Percentiles rank a stretch among this genome's conserved stretches.
phyloP scores from a whole-genome alignment of 208 protist genomes.

The Leishmania tropica region DNA sequence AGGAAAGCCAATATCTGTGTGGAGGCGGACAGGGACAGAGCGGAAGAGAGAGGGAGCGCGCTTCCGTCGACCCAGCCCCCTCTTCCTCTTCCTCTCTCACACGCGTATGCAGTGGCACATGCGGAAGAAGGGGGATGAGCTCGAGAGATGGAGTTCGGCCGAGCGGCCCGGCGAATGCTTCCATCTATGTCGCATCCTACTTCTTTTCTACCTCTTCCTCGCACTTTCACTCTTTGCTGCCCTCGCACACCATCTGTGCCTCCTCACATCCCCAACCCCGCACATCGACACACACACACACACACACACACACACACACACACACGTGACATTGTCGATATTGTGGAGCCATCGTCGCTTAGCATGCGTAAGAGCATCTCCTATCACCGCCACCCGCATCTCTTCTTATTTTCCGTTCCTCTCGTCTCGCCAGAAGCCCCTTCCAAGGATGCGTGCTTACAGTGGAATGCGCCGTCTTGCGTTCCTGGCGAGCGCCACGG shows the following conservation, averaged over 20 bases:
- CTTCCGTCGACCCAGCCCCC: background rate
- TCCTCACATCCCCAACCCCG: background rate
- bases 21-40: background rate
- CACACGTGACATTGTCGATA: background rate
- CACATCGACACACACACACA: background rate
- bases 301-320: background rate
- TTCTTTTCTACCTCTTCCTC: background rate
- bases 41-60: background rate
- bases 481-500: constrained; percentile 18
- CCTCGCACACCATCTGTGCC: background rate
- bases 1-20: background rate
- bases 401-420: background rate
- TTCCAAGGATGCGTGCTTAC: background rate
- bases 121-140: background rate
- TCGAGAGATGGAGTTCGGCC: background rate
- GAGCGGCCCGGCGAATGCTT: background rate
- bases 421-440: background rate
- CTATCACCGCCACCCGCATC: background rate
- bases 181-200: background rate
- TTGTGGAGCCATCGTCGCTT: background rate
- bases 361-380: background rate
- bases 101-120: background rate
- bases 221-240: background rate
- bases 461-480: constrained; percentile 41
- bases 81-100: background rate